A percentile compares a stretch with the other conserved stretches of the same genome.
Evolutionary conservation across 176 grass and related monocot genomes (phyloP).

Genomic region (Zoysia pacifica): DNA sequence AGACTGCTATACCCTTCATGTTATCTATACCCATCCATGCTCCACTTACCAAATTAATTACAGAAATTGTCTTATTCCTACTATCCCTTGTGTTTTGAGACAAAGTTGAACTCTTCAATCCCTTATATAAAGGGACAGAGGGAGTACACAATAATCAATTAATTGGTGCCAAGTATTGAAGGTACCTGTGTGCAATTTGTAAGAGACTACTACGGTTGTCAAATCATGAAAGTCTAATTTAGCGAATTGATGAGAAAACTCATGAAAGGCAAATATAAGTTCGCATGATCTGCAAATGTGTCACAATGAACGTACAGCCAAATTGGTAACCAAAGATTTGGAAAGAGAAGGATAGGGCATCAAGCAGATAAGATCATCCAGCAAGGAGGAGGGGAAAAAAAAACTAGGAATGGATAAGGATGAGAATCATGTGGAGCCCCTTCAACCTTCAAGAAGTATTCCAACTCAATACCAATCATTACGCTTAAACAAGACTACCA

Average conservation of each 20-base stretch:
- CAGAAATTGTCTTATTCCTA: too few relatives aligned
- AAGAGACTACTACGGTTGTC: neutral
- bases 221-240: conserved; percentile 21
- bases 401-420: conserved; percentile 57
- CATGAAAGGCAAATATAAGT: conserved; percentile 20
- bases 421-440: conserved; percentile 55
- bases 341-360: conserved; percentile 38
- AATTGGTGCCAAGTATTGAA: neutral
- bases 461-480: conserved; percentile 51
- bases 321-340: conserved; percentile 45
- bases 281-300: conserved; percentile 35
- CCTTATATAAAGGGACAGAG: too few relatives aligned
- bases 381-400: conserved; percentile 26
- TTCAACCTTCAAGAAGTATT: conserved; percentile 40
- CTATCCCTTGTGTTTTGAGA: too few relatives aligned
- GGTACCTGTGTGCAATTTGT: neutral
- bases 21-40: too few relatives aligned
- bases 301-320: conserved; percentile 28
- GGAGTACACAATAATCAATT: too few relatives aligned
- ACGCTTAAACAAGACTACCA: conserved; percentile 39
- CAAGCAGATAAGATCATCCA: conserved; percentile 67
- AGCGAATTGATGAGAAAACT: neutral
- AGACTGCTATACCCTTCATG: too few relatives aligned
- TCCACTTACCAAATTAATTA: too few relatives aligned
- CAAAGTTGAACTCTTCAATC: too few relatives aligned